phyloP scores from a whole-genome alignment of 345 rosid genomes.

The Dipteronia sinensis region DNA sequence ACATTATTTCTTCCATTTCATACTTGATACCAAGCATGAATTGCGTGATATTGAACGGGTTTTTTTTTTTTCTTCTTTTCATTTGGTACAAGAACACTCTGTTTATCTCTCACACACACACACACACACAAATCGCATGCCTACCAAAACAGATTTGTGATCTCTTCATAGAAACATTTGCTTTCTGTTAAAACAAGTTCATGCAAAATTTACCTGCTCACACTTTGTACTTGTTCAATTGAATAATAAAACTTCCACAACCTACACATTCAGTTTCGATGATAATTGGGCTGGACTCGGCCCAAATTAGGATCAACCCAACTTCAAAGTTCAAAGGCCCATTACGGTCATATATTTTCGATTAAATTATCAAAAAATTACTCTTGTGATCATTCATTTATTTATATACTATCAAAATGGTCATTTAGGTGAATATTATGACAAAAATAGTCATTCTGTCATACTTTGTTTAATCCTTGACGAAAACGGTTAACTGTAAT shows the following conservation, averaged over 20 bases:
- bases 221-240: background rate
- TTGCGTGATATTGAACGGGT: background rate
- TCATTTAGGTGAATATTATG: no score
- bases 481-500: no score
- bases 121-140: background rate
- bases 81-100: background rate
- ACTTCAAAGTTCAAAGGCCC: background rate
- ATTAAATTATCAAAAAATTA: no score
- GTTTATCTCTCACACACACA: no score
- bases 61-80: background rate
- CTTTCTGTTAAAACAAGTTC: constrained; percentile 4
- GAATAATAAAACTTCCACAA: background rate
- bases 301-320: background rate
- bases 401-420: no score
- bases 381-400: no score
- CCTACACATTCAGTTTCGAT: background rate
- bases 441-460: no score
- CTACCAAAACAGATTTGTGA: no score
- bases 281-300: background rate
- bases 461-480: no score
- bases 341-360: background rate
- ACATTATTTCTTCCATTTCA: background rate
- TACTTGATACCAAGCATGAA: background rate
- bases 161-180: background rate
- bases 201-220: background rate